These are phyloP conservation scores for Pythium utonaiense DNA, from an alignment of 352 stramenopile species.

Conservation along the genomic window DNA sequence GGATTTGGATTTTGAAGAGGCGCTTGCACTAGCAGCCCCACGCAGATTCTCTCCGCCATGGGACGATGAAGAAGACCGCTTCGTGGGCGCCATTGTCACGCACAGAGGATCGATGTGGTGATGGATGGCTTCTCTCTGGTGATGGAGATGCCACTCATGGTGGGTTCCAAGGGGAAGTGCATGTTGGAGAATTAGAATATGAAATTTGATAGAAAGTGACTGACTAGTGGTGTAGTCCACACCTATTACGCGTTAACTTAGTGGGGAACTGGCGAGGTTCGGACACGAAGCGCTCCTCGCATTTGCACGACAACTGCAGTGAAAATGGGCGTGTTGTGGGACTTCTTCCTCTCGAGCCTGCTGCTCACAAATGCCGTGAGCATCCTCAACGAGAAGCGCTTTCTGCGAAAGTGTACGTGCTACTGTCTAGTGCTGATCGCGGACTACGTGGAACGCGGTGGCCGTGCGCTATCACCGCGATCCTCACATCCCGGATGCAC, in stretches of 20 bases:
- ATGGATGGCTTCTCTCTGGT: background rate
- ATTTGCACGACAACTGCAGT: background rate
- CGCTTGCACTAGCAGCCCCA: background rate
- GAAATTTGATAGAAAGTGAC: background rate
- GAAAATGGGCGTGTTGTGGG: conserved; percentile 82
- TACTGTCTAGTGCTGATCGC: background rate
- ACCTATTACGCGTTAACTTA: conserved; percentile 1
- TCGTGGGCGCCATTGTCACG: background rate
- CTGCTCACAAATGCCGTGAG: conserved; percentile 84
- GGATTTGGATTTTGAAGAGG: background rate
- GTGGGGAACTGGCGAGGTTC: background rate
- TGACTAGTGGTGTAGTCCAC: conserved; percentile 2
- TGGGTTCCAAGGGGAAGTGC: background rate
- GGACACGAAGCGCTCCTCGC: conserved; percentile 14
- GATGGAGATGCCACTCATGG: background rate
- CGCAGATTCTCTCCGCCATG: conserved; percentile 4
- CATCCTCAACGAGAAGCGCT: conserved; percentile 87
- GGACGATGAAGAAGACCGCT: background rate
- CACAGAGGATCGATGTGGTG: background rate
- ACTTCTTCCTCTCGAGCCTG: conserved; percentile 85
- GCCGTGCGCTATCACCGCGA: background rate
- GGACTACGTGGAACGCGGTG: no score
- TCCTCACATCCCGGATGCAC: background rate
- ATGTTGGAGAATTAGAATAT: background rate
- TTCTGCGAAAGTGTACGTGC: conserved; percentile 74